Evolutionary conservation across 345 rosid genomes (phyloP).

Genomic region (Litchi chinensis): DNA sequence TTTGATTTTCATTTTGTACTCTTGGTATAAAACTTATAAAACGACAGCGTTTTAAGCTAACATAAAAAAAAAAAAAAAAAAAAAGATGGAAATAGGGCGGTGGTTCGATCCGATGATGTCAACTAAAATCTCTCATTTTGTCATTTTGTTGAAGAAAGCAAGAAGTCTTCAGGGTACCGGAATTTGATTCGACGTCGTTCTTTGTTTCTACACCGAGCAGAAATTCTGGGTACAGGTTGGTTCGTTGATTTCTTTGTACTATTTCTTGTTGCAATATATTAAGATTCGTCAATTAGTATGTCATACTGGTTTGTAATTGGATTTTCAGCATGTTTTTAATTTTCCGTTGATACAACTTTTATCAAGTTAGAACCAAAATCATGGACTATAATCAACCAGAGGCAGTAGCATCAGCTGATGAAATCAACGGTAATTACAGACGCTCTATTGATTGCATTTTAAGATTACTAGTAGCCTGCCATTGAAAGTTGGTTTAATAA

Average conservation of each 20-base stretch:
- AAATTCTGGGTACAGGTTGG: neutral
- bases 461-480: neutral
- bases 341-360: neutral
- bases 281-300: neutral
- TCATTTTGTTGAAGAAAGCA: neutral
- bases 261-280: too few relatives aligned
- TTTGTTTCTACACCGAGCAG: neutral
- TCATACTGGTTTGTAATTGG: neutral
- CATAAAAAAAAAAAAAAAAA: too few relatives aligned
- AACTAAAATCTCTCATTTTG: neutral
- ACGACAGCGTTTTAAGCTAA: neutral
- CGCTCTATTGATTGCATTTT: neutral
- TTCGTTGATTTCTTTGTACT: too few relatives aligned
- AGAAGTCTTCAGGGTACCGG: neutral
- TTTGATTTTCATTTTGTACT: too few relatives aligned
- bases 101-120: neutral
- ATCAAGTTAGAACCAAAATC: neutral
- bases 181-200: too few relatives aligned
- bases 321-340: constrained; percentile 4
- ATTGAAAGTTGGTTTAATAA: neutral
- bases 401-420: neutral
- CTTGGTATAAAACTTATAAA: too few relatives aligned
- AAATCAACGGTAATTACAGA: neutral
- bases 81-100: neutral
- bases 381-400: neutral